Percentiles rank a stretch among this genome's conserved stretches.
These are phyloP conservation scores for Suhomyces wounanorum DNA, from an alignment of 1,139 yeast species.

Conservation along the genomic window DNA sequence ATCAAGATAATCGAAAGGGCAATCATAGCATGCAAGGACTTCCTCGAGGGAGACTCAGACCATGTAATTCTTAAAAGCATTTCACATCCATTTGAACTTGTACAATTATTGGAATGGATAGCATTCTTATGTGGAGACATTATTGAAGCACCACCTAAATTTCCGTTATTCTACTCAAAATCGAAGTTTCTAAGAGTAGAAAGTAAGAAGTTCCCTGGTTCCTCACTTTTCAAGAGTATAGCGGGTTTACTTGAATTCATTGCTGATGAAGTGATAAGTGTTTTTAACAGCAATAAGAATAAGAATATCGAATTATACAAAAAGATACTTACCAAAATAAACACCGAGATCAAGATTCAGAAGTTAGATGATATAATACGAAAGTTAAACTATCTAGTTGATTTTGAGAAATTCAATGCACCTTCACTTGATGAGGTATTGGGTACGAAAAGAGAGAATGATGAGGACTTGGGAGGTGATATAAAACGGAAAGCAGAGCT, in stretches of 20 bases:
- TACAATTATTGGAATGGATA: constrained; percentile 25
- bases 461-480: constrained; percentile 9
- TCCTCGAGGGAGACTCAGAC: not conserved
- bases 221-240: not conserved
- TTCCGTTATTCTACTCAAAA: not conserved
- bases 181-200: not conserved
- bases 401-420: constrained; percentile 18
- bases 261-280: constrained; percentile 2
- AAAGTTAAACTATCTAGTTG: constrained; percentile 12
- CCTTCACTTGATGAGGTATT: constrained; percentile 30
- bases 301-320: constrained; percentile 6
- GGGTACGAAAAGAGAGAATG: constrained; percentile 14
- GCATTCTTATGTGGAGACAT: constrained; percentile 7
- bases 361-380: constrained; percentile 7
- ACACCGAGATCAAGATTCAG: not conserved
- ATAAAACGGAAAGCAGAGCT: constrained; percentile 13
- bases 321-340: constrained; percentile 2
- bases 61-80: not conserved
- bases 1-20: constrained; percentile 16
- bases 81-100: constrained; percentile 12
- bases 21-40: constrained; percentile 7
- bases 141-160: constrained; percentile 1
- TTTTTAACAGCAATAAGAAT: constrained; percentile 7
- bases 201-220: constrained; percentile 3
- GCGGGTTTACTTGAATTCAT: constrained; percentile 11